Evolutionary conservation across 495 filamentous ascomycete genomes (phyloP), one percentile per base, ranked within the genome.

Genomic region (Acidomyces sp.): DNA sequence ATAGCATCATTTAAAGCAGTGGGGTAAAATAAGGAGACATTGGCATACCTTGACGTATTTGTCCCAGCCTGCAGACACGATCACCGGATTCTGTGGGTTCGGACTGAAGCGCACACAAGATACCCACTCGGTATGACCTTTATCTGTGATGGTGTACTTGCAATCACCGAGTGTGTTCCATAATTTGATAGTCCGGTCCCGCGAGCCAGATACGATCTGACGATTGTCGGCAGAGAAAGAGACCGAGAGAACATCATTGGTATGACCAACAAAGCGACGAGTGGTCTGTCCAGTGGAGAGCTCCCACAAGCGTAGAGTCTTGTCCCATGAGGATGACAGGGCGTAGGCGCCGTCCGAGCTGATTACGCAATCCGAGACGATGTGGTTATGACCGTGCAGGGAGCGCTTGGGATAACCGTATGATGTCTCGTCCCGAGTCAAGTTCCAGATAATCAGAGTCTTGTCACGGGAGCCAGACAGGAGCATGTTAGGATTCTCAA

Each of bases 401-500:
- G 80, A 85, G 66, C 90, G 82, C 77, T 96, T 96, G 60, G 90
- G 90, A 77, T 93, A 93, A 55, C 90, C 90, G 71, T 94, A 96
- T 57, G 79, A 75, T 64, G 80, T 76, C 68, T 96, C 90, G 65
- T 99, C 90, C 66, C 90, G 88, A 66, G 90, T 96, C 55, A 99
- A 79, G 80, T 93, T 93, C 90, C 90, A 99, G 77, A 99, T 88
- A 71, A 99, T 99, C 62, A 99, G 72, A 55, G 83, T 84, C 78
- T 96, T 93, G 77, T 99, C 90, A 65, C 90, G 85, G 66, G 75
- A 82, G 56, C 75, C 86, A 45, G 90, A 99, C 52, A 99, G 81
- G 60, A 99, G 86, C 92, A 99, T 99, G 76, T 99, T 95, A 59
- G 92, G 92, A 81, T 96, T 99, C 79, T 99, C 90, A 67, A 95